Percentiles rank a stretch among this genome's conserved stretches.
These are phyloP conservation scores for Astrothelium macrocarpum DNA, from an alignment of 495 filamentous ascomycete species.

Conservation along the genomic window DNA sequence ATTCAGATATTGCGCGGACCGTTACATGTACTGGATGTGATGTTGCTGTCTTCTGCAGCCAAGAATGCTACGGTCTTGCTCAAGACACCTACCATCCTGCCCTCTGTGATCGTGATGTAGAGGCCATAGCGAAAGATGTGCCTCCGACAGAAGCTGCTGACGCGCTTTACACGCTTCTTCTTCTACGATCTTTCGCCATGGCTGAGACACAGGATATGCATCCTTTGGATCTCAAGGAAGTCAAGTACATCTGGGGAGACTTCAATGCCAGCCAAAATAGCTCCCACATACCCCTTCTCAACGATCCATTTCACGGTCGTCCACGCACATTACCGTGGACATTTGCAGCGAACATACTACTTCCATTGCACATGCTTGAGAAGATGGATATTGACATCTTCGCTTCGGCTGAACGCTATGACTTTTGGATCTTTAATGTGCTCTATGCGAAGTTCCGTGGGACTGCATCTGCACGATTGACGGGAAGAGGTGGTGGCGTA, in stretches of 20 bases:
- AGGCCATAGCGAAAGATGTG: conserved; percentile 66
- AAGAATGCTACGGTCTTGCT: conserved; percentile 61
- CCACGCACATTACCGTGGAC: conserved; percentile 70
- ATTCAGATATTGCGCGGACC: conserved; percentile 6
- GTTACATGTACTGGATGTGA: conserved; percentile 63
- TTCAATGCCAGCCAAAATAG: conserved; percentile 29
- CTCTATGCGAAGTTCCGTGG: conserved; percentile 88
- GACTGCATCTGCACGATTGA: conserved; percentile 67
- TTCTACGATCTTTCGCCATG: conserved; percentile 68
- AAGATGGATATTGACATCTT: conserved; percentile 89
- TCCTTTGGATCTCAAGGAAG: conserved; percentile 70
- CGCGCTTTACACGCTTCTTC: conserved; percentile 53
- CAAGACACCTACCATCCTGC: conserved; percentile 70
- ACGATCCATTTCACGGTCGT: conserved; percentile 32
- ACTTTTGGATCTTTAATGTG: conserved; percentile 91
- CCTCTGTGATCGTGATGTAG: conserved; percentile 75
- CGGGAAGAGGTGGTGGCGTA: conserved; percentile 39
- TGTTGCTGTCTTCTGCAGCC: conserved; percentile 79
- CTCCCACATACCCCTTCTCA: not conserved
- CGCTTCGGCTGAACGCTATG: conserved; percentile 50
- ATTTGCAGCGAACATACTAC: conserved; percentile 74
- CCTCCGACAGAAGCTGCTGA: conserved; percentile 60
- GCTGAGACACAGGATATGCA: conserved; percentile 71
- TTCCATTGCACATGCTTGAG: conserved; percentile 73
- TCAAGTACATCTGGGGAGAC: conserved; percentile 95